Evolutionary conservation across 2,329 filamentous ascomycete genomes (phyloP).

Genomic region (Magnaporthales sp.): DNA sequence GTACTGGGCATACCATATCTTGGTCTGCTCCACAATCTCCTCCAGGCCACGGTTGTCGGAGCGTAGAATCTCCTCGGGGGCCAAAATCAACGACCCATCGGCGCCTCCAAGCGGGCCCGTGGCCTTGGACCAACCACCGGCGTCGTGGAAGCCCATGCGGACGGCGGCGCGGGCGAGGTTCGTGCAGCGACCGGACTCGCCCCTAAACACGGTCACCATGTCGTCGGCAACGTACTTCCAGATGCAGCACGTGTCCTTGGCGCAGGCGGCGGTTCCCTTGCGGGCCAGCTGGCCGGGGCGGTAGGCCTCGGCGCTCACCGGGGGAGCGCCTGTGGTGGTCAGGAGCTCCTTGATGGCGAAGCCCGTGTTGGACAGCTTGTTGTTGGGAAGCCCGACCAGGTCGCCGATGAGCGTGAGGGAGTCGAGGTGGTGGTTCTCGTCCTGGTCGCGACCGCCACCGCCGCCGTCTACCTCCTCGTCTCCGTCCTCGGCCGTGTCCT

Average conservation of each 20-base stretch:
- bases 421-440: constrained; percentile 2
- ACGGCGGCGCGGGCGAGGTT: constrained; percentile 32
- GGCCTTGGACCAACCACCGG: constrained; percentile 28
- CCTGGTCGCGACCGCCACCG: not conserved
- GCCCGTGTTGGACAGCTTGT: constrained; percentile 25
- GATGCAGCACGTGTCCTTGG: constrained; percentile 22
- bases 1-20: constrained; percentile 28
- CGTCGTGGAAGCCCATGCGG: constrained; percentile 38
- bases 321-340: constrained; percentile 13
- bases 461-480: not conserved
- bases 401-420: constrained; percentile 24
- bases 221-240: constrained; percentile 30
- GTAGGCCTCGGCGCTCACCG: constrained; percentile 14
- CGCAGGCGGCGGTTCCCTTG: constrained; percentile 16
- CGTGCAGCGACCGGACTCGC: constrained; percentile 24
- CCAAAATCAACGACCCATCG: constrained; percentile 34
- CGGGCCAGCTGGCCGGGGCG: constrained; percentile 1
- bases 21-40: constrained; percentile 27
- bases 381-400: constrained; percentile 20
- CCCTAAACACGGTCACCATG: constrained; percentile 24
- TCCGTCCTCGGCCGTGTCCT: not conserved
- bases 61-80: constrained; percentile 26
- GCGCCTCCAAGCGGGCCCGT: constrained; percentile 24
- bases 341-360: constrained; percentile 28
- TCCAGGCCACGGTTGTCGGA: constrained; percentile 37